phyloP scores from a whole-genome alignment of 495 filamentous ascomycete species.

The Aspergillus mulundensis region DNA sequence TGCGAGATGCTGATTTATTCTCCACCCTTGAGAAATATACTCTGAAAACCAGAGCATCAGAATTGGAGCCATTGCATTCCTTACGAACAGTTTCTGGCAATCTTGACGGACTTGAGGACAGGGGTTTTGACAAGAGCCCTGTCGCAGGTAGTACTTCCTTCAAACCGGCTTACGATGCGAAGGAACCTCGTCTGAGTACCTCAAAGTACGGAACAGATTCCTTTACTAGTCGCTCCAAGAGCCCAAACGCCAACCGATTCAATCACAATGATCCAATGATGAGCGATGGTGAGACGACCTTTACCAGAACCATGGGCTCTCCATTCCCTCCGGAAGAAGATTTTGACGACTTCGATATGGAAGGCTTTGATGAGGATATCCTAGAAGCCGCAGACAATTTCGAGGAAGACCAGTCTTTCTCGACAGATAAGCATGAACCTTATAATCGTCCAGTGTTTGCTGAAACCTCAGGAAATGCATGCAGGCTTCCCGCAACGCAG shows the following conservation, averaged over 20 bases:
- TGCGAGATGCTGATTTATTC: slow-evolving; percentile 23
- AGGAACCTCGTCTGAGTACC: slow-evolving; percentile 3
- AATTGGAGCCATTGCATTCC: neutral
- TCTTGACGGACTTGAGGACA: neutral
- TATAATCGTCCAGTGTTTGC: slow-evolving; percentile 45
- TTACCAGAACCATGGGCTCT: slow-evolving; percentile 49
- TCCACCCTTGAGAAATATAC: slow-evolving; percentile 8
- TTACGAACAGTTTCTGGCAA: neutral
- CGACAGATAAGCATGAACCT: slow-evolving; percentile 20
- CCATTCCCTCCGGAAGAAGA: slow-evolving; percentile 25
- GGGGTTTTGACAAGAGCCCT: neutral
- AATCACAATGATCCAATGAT: slow-evolving; percentile 20
- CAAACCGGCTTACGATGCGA: neutral
- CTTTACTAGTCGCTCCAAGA: slow-evolving; percentile 4
- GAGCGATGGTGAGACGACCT: slow-evolving; percentile 29
- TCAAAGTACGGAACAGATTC: slow-evolving; percentile 5
- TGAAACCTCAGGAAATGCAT: slow-evolving; percentile 52
- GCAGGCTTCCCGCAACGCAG: slow-evolving; percentile 27
- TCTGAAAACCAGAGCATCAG: neutral
- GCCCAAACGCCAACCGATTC: slow-evolving; percentile 4
- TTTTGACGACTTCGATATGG: slow-evolving; percentile 61
- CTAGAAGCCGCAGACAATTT: slow-evolving; percentile 56
- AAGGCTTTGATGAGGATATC: slow-evolving; percentile 67
- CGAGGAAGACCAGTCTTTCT: slow-evolving; percentile 41
- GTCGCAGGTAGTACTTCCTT: neutral